Percentiles rank a stretch among this genome's conserved stretches.
Conservation (phyloP, 2,329 filamentous ascomycete genomes). For the Xylariales sp. region DNA sequence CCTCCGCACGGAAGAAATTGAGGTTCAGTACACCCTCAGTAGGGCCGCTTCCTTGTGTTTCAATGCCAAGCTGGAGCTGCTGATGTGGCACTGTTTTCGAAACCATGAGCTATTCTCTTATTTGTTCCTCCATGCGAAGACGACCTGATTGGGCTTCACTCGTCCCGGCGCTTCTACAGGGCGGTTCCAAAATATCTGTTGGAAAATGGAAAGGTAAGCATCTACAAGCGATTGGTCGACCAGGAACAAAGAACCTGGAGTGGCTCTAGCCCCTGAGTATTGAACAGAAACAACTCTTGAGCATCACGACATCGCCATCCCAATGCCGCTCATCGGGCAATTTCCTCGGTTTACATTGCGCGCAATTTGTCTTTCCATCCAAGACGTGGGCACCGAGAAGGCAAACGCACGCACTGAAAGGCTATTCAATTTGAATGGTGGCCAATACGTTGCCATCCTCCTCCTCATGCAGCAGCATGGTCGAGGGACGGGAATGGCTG, state of each 20-base stretch:
- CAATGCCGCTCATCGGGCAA: conserved; percentile 14
- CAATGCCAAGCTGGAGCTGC: too few species aligned
- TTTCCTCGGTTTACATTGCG: conserved; percentile 23
- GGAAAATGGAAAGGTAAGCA: conserved; percentile 23
- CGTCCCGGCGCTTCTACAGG: conserved; percentile 15
- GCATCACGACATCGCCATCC: conserved; percentile 42
- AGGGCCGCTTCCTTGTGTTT: too few species aligned
- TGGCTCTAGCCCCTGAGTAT: too few species aligned
- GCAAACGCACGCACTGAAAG: conserved; percentile 32
- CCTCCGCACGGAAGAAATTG: too few species aligned
- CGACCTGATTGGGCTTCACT: conserved; percentile 22
- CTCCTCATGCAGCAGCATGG: conserved; percentile 34
- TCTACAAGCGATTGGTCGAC: neutral
- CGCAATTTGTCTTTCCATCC: conserved; percentile 34
- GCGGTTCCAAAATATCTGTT: too few species aligned
- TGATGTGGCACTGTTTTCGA: neutral
- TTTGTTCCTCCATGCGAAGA: conserved; percentile 25
- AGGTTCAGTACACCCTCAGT: too few species aligned
- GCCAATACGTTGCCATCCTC: conserved; percentile 34
- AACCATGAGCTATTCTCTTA: conserved; percentile 16
- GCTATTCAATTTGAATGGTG: conserved; percentile 35
- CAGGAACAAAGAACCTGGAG: too few species aligned
- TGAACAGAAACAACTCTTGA: conserved; percentile 37
- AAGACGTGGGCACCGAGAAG: conserved; percentile 26
- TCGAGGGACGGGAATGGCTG: conserved; percentile 21